Evolutionary conservation across 805 yeast genomes (phyloP), one percentile per base, ranked within the genome.

Genomic region (Hagleromyces aurorensis): DNA sequence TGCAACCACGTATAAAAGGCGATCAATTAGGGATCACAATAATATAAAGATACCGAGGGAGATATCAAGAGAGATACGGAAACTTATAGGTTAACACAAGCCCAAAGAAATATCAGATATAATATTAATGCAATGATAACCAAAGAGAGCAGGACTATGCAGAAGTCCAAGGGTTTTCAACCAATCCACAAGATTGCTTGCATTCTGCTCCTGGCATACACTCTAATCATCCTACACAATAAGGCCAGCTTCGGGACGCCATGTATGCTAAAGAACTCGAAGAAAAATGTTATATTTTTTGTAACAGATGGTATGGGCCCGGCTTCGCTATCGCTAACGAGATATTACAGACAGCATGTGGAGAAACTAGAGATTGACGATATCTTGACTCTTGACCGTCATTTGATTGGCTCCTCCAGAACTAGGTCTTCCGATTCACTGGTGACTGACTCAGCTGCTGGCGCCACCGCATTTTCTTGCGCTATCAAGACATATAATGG

Each of bases 281-380:
- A 81, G 64, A 77, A 73, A 48, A 85, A 85, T 47, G 69, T 86
- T 33, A 79, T 85, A 30, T 83, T 85, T 63, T 75, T 85, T 72
- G 94, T 85, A 18, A 78, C 93, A 3, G 96, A 85, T 55, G 96
- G 96, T n/a, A 84, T 85, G 79, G 95, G 95, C 0, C 95, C 95
- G 3, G 79, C 94, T 0, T 78, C 93, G 2, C 58, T 85, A 34
- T 78, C 91, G 2, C 58, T 85, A 52, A 76, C 95, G 1, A 69
- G 96, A 38, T 72, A 81, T 13, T 86, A 72, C 61, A 69, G 69
- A 36, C 94, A 85, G 51, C 62, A 56, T 46, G 35, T 33, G 4
- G 32, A 46, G n/a, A 40, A 42, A 11, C 64, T 82, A 32, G 56
- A 69, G 3, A 56, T 67, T 24, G 70, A 72, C 41, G 79, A 78